Percentiles rank a stretch among this genome's conserved stretches.
phyloP scores from a whole-genome alignment of 768 basidiomycete species.

The Cantharellus cinnabarinus region DNA sequence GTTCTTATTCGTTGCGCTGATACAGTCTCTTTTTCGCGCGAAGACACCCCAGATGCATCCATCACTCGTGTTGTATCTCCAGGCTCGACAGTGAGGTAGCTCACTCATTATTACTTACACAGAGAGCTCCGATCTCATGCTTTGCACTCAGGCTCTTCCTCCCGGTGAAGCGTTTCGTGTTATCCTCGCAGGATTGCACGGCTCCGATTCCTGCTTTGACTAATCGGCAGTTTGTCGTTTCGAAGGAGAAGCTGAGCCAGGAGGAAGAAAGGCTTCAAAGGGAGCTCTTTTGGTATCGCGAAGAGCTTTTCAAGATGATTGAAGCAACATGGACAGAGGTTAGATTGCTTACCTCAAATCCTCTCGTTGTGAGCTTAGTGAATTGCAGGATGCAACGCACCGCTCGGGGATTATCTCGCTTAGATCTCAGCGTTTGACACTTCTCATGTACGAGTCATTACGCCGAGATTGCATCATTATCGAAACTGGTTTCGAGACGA shows the following conservation, averaged over 20 bases:
- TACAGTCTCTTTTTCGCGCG: background rate
- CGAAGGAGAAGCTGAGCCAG: slow-evolving; percentile 41
- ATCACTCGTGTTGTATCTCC: slow-evolving; percentile 55
- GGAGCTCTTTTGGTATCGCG: slow-evolving; percentile 91
- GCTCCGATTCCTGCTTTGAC: slow-evolving; percentile 66
- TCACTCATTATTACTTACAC: slow-evolving; percentile 1
- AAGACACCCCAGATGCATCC: slow-evolving; percentile 24
- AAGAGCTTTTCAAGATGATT: slow-evolving; percentile 55
- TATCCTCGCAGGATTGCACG: slow-evolving; percentile 37
- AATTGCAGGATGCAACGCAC: slow-evolving; percentile 47
- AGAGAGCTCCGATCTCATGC: background rate
- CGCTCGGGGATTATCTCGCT: slow-evolving; percentile 62
- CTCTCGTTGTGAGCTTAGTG: background rate
- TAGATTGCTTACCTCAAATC: slow-evolving; percentile 9
- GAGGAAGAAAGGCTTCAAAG: slow-evolving; percentile 43
- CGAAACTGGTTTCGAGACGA: slow-evolving; percentile 28
- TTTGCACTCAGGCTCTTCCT: slow-evolving; percentile 32
- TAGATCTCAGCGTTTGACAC: slow-evolving; percentile 54
- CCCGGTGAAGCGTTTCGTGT: slow-evolving; percentile 47
- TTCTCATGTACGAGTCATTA: slow-evolving; percentile 59
- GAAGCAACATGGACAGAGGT: slow-evolving; percentile 77
- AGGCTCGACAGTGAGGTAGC: slow-evolving; percentile 65
- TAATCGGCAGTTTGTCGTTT: slow-evolving; percentile 78
- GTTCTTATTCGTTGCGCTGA: too few species aligned
- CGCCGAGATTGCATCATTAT: slow-evolving; percentile 47